Base-by-base conservation (phyloP, 768 basidiomycete species). In the Collybia mongolica region DNA sequence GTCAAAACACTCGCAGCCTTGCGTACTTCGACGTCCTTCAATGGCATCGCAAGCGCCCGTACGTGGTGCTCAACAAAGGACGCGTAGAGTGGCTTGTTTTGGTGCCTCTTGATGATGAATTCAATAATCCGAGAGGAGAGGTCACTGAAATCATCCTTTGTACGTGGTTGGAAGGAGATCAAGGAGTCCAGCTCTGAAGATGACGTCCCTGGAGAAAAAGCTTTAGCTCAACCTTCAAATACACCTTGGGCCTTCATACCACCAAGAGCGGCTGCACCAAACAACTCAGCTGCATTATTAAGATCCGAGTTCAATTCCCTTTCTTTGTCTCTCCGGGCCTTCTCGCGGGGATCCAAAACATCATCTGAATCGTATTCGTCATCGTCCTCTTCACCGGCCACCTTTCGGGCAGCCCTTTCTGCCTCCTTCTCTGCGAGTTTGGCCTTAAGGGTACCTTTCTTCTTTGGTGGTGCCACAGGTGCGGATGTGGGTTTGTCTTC, bases 381-480 rank as follows among this genome's bases (percentile, higher is more conserved):
- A 5, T 73, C 71, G 32, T 32, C 32, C 11, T 65, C 75, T 6
- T 72, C 75, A 2, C 61, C 77, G 3, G 60, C 69, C 5, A 72
- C 74, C 19, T 65, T 70, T 46, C 65, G 69, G 1, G 77, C 74
- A 2, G 83, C 83, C 53, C 86, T 90, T 52, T 76, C 76, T 0
- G 85, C 88, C 61, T 93, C 94, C 69, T 93, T 97, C 68, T 95
- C 93, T 0, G 93, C 93, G 2, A 98, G 72, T 67, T 95, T 96
- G 17, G 83, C 82, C 68, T 97, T 97, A 57, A 98, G 68, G 1
- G 88, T 90, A 46, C 91, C 93, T 72, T 94, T 97, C 73, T 97
- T 96, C 75, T 90, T 92, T 1, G 86, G 82, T 3, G 90, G 85
- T 15, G 85, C 84, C 40, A 75, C 80, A 0, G 81, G 57, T 2